Evolutionary conservation across 176 grass and related monocot genomes (phyloP).

Genomic region (Rhipidocladum racemiflorum): DNA sequence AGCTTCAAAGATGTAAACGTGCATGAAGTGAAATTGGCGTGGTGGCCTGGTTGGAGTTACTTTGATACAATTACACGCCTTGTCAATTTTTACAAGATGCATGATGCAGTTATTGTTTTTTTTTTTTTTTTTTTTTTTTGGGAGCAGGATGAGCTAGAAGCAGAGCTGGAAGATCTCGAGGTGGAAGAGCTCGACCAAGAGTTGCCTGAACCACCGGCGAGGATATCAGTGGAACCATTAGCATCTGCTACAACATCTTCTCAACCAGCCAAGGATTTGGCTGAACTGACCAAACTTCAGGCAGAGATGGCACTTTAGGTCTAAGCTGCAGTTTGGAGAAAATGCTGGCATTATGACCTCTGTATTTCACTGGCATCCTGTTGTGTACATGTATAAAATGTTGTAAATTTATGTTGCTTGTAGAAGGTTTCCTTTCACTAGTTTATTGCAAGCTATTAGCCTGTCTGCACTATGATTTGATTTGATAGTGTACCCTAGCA

Average conservation of each 20-base stretch:
- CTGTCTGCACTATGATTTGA: not conserved
- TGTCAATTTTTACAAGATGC: not conserved
- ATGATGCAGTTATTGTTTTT: not conserved
- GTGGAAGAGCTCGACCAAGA: conserved; percentile 42
- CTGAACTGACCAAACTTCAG: conserved; percentile 48
- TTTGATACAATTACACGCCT: not conserved
- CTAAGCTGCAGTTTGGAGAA: not conserved
- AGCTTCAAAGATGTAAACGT: not conserved
- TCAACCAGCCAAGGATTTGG: conserved; percentile 21
- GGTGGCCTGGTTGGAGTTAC: not conserved
- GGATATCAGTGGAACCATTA: not conserved
- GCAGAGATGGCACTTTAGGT: conserved; percentile 57
- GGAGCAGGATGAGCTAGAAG: conserved; percentile 60
- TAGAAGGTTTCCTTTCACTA: not conserved
- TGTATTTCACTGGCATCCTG: not conserved
- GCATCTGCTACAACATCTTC: not conserved
- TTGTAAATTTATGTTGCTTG: conserved; percentile 19
- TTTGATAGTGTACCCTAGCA: not conserved
- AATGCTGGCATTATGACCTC: not conserved
- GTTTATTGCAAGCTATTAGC: not conserved
- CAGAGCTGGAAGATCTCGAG: conserved; percentile 67
- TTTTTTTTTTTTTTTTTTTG: too few species aligned
- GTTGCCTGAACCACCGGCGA: conserved; percentile 31
- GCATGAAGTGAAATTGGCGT: not conserved
- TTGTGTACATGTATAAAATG: not conserved